Evolutionary conservation across 1,284 basidiomycete species (phyloP).

Genomic region (Fistulinella cinereoalba): DNA sequence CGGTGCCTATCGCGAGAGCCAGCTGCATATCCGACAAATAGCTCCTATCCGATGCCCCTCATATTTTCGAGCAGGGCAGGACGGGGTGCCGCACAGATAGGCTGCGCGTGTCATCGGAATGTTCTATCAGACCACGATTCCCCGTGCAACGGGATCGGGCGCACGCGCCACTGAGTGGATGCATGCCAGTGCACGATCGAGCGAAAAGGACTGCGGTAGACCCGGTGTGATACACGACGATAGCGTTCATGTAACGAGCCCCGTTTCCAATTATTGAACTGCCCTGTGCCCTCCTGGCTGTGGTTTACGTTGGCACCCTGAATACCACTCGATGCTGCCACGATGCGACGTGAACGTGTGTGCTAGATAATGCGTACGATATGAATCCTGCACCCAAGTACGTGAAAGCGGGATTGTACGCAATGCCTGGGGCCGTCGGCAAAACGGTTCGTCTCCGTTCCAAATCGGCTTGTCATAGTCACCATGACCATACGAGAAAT

Average conservation of each 20-base stretch:
- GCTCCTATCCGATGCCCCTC: constrained; percentile 23
- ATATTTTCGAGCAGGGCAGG: constrained; percentile 2
- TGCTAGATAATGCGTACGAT: constrained; percentile 21
- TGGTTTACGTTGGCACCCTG: constrained; percentile 31
- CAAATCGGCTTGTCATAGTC: constrained; percentile 9
- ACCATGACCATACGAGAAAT: constrained; percentile 12
- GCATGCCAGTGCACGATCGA: constrained; percentile 17
- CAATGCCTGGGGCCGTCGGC: constrained; percentile 23
- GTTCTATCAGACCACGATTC: constrained; percentile 19
- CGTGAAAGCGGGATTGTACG: constrained; percentile 27
- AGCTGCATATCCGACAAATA: constrained; percentile 9
- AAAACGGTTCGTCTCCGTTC: constrained; percentile 24
- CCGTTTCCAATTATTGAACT: constrained; percentile 21
- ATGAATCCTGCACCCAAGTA: constrained; percentile 24
- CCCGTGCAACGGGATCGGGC: constrained; percentile 25
- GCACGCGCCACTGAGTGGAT: constrained; percentile 13
- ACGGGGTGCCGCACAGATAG: constrained; percentile 6
- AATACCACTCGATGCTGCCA: constrained; percentile 22
- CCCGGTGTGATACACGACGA: constrained; percentile 14
- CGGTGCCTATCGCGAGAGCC: constrained; percentile 22
- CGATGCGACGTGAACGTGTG: constrained; percentile 25
- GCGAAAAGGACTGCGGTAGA: constrained; percentile 12
- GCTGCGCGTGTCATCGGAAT: constrained; percentile 20
- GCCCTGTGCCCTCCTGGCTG: constrained; percentile 27
- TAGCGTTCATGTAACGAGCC: constrained; percentile 8